These are phyloP conservation scores for Talaromyces atroroseus DNA, from an alignment of 2,329 filamentous ascomycete species.

Conservation along the genomic window DNA sequence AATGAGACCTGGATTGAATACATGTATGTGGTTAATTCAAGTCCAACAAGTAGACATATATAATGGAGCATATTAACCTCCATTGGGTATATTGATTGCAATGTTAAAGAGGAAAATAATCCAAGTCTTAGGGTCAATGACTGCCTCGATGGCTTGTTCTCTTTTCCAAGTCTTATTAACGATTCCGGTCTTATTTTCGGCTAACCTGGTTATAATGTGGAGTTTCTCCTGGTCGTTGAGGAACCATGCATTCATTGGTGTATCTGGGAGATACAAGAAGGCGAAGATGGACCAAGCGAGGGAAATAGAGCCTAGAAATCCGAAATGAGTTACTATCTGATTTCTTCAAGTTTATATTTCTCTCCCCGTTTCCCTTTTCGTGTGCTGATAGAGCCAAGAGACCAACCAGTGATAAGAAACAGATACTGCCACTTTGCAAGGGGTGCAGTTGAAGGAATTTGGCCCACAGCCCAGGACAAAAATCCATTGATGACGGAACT, in stretches of 20 bases:
- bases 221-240: slow-evolving; percentile 50
- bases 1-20: slow-evolving; percentile 23
- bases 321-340: not conserved
- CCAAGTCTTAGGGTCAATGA: slow-evolving; percentile 36
- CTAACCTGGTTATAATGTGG: slow-evolving; percentile 39
- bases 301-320: slow-evolving; percentile 35
- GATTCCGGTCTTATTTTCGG: slow-evolving; percentile 37
- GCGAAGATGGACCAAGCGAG: slow-evolving; percentile 48
- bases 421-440: slow-evolving; percentile 54
- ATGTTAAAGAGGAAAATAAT: slow-evolving; percentile 29
- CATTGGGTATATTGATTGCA: slow-evolving; percentile 33
- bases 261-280: slow-evolving; percentile 41
- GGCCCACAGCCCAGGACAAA: slow-evolving; percentile 49
- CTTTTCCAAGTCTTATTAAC: slow-evolving; percentile 25
- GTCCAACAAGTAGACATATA: not conserved
- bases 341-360: too few species aligned
- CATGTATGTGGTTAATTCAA: too few species aligned
- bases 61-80: slow-evolving; percentile 12
- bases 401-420: slow-evolving; percentile 48
- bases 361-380: not conserved
- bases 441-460: slow-evolving; percentile 38
- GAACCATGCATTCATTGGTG: slow-evolving; percentile 48
- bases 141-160: slow-evolving; percentile 25
- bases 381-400: not conserved
- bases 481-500: slow-evolving; percentile 28